Percentiles rank a stretch among this genome's conserved stretches.
Evolutionary conservation across 1,284 basidiomycete species (phyloP).

Genomic region (Gomphus bonarii): DNA sequence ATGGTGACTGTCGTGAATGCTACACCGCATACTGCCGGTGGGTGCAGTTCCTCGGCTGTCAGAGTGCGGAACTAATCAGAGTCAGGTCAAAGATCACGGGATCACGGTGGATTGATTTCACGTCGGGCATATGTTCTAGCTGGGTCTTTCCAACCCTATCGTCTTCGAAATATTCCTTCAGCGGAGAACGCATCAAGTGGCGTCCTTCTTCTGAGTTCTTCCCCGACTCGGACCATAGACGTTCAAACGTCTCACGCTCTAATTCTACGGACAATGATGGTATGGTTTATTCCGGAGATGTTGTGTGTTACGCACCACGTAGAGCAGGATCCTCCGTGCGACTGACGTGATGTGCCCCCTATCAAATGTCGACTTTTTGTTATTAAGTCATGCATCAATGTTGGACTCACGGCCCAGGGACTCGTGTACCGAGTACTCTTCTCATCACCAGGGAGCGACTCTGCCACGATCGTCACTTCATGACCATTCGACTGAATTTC

Average conservation of each 20-base stretch:
- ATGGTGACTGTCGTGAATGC: constrained; percentile 59
- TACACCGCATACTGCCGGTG: constrained; percentile 35
- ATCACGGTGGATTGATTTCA: constrained; percentile 23
- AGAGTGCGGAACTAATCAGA: constrained; percentile 38
- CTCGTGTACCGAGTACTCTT: constrained; percentile 63
- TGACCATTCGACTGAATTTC: constrained; percentile 50
- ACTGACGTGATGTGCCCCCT: constrained; percentile 66
- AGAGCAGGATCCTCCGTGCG: constrained; percentile 38
- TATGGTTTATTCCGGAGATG: background rate
- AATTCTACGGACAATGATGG: constrained; percentile 3
- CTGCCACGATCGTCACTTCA: constrained; percentile 54
- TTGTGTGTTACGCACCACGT: constrained; percentile 29
- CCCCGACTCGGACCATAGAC: constrained; percentile 55
- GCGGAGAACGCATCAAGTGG: constrained; percentile 49
- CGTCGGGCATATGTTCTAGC: constrained; percentile 52
- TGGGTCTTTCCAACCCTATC: constrained; percentile 30
- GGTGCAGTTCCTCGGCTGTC: constrained; percentile 31
- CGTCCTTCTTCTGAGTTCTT: constrained; percentile 31
- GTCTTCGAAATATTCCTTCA: constrained; percentile 49
- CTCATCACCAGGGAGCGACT: constrained; percentile 53
- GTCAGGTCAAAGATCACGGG: background rate
- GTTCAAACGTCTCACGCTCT: constrained; percentile 61
- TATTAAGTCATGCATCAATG: background rate
- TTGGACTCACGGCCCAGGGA: constrained; percentile 58
- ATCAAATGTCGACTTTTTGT: background rate